Base-by-base conservation (phyloP, 805 yeast species). In the Maudiozyma barnettii region DNA sequence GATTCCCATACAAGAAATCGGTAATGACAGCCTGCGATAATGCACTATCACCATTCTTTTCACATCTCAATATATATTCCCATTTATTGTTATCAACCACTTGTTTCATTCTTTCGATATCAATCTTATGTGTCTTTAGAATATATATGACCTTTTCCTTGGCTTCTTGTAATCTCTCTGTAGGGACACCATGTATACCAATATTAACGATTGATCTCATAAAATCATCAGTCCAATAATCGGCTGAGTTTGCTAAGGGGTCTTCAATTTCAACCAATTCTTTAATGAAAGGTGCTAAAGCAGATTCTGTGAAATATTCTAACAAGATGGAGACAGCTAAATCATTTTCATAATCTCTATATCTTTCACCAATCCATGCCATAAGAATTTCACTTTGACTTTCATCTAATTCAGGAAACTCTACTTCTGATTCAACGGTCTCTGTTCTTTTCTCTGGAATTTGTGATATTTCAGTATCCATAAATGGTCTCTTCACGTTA, bases 361-460 rank as follows among this genome's bases (percentile, higher is more conserved):
- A 76, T 13, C 71, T 67, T 8, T 95, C 95, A 7, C 97, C 97
- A 44, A 86, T 73, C 91, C 95, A 90, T 3, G 84, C 70, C 22
- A 93, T 65, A 16, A 74, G 58, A 1, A 87, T 58, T 56, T 86
- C 93, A 35, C 96, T 95, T 64, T 81, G 77, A 12, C 84, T 72
- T 65, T 89, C 97, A 59, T 88, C 96, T 49, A 78, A 74, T 57
- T 93, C 98, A 2, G 98, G 96, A 58, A 93, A 93, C 49, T 79
- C 82, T 22, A 89, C 76, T 4, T 69, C 72, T 36, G 76, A 72
- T 12, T 75, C 65, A 5, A 72, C 59, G 2, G 68, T 63, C 44
- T 74, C 59, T 64, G 73, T 43, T 61, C 72, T 54, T 8, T 71
- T 73, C 52, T 75, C 61, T 37, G 76, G 76, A 48, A 69, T 71